Evolutionary conservation across 208 protist genomes (phyloP), one percentile per base, ranked within the genome.

Genomic region (Herpetomonas samuelpessoai): DNA sequence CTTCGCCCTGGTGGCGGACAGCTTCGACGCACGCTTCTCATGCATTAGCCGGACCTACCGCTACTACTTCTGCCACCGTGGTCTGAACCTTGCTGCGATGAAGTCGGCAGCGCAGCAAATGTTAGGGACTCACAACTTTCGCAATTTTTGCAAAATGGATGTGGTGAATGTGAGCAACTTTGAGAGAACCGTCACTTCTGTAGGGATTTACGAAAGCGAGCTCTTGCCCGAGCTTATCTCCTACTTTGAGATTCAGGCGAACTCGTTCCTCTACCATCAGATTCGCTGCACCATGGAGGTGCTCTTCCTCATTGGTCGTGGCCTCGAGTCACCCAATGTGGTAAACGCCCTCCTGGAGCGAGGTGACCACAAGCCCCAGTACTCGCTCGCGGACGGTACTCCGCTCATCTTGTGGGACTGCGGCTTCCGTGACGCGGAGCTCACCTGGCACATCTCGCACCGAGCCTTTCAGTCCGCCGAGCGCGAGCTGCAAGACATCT

Each of bases 91-190:
- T 2, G 76, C 67, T 22, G 83, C 72, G 45, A 99, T 99, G 97
- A 82, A 71, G 12, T 57, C 91, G 55, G 97, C 92, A 2, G 87
- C 86, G 0, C 45, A 52, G 19, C 61, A 68, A 25, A 82, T 98
- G 25, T 57, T 96, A 19, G 98, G 98, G 21, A 74, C 76, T n/a
- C 97, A 99, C 73, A 97, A 98, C 76, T 99, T 98, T 69, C 80
- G 93, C 35, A 98, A 98, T 75, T 99, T 99, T 59, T 98, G 97
- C 76, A 98, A 98, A 64, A 95, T 98, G 58, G 96, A 98, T 69
- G 85, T 96, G 16, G 81, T 96, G 29, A 92, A 95, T 55, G 93
- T 97, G 9, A 82, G 68, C 62, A 98, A 92, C 66, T 98, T 96
- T 54, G 71, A 63, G 45, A 87, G 96, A 21, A 82, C 79, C n/a